Conservation (phyloP, 192 early-diverging fungal genomes). For the Podochytrium sp. region DNA sequence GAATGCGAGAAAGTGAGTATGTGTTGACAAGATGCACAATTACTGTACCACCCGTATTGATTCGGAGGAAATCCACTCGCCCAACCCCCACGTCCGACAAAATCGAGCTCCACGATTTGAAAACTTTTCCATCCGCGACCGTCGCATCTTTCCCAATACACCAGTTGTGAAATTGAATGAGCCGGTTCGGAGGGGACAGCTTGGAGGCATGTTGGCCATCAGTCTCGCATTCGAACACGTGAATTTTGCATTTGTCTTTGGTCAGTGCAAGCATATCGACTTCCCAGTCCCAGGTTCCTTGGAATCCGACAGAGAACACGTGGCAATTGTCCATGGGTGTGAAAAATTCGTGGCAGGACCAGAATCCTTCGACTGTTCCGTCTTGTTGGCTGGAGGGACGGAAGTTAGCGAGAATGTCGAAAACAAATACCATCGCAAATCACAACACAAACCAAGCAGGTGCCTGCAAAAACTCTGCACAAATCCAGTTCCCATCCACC, state of each 20-base stretch:
- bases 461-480: background rate
- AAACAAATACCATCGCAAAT: no score
- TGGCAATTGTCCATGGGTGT: background rate
- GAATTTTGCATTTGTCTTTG: background rate
- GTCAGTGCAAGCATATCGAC: background rate
- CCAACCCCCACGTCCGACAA: background rate
- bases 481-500: background rate
- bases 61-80: background rate
- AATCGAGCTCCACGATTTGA: conserved; percentile 1
- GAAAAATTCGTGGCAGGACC: background rate
- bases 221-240: no score
- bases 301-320: background rate
- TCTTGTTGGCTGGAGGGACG: no score
- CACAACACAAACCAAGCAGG: no score
- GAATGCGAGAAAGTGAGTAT: background rate
- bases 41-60: background rate
- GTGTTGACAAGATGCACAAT: background rate
- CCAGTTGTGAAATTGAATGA: background rate
- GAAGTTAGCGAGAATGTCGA: no score
- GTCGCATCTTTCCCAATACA: background rate
- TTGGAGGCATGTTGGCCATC: background rate
- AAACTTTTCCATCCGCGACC: background rate
- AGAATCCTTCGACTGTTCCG: background rate
- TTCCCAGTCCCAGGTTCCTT: background rate
- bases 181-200: background rate